phyloP scores from a whole-genome alignment of 345 rosid species.

The Eucalyptus sp. region DNA sequence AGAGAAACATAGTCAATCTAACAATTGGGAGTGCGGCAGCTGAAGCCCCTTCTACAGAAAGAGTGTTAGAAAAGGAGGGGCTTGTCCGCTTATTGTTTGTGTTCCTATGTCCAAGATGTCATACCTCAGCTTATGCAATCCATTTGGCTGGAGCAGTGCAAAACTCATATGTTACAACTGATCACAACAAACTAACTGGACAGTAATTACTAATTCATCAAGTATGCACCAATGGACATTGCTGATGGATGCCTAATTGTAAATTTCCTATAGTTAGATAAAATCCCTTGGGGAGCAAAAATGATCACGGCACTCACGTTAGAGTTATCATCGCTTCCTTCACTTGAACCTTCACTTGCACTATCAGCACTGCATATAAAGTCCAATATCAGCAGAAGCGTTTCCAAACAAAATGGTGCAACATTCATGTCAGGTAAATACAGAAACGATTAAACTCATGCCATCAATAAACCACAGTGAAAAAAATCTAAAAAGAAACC shows the following conservation, averaged over 20 bases:
- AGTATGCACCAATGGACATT: not conserved
- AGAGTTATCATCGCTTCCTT: conserved; percentile 94
- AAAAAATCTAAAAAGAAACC: not conserved
- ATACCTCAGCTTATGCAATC: not conserved
- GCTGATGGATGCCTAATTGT: not conserved
- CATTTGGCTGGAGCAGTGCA: not conserved
- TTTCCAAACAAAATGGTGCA: not conserved
- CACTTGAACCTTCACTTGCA: conserved; percentile 92
- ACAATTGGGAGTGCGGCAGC: not conserved
- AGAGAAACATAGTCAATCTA: not conserved
- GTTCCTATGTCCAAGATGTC: not conserved
- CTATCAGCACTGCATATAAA: conserved; percentile 62
- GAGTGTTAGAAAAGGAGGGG: not conserved
- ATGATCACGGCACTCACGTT: conserved; percentile 40
- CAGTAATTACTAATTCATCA: not conserved
- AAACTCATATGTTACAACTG: not conserved
- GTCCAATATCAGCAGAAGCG: conserved; percentile 10
- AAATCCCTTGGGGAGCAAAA: not conserved
- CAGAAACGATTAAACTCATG: not conserved
- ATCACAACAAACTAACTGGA: not conserved
- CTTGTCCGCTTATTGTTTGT: not conserved
- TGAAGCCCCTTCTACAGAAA: not conserved
- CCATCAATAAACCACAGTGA: not conserved
- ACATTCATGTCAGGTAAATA: not conserved
- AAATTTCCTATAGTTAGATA: not conserved